These are phyloP conservation scores for Hyphodiscus hymeniophilus DNA, from an alignment of 495 filamentous ascomycete species.

Conservation along the genomic window DNA sequence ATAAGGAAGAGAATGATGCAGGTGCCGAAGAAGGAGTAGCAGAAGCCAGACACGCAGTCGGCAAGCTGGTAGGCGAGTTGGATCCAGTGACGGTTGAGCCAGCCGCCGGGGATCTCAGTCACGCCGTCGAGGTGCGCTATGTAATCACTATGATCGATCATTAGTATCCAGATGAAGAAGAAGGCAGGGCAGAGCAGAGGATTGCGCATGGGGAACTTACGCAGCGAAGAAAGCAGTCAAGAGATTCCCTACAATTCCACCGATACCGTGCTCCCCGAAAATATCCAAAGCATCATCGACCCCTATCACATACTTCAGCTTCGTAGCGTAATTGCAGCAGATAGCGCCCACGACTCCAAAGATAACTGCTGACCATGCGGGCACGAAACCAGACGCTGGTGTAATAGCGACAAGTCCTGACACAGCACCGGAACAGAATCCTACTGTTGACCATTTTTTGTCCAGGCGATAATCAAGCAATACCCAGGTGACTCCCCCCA, in stretches of 20 bases:
- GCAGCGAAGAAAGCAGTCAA: conserved; percentile 87
- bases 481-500: conserved; percentile 92
- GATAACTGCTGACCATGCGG: conserved; percentile 82
- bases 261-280: conserved; percentile 84
- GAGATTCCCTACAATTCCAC: conserved; percentile 83
- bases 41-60: conserved; percentile 72
- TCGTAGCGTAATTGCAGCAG: conserved; percentile 90
- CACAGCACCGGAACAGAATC: conserved; percentile 90
- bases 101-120: conserved; percentile 65
- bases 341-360: conserved; percentile 77
- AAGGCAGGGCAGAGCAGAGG: not conserved
- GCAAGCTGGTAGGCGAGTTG: conserved; percentile 85
- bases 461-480: conserved; percentile 92
- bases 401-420: conserved; percentile 90
- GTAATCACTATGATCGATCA: conserved; percentile 26
- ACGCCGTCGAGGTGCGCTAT: conserved; percentile 57
- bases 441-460: conserved; percentile 91
- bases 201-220: conserved; percentile 20
- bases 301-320: conserved; percentile 80
- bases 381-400: conserved; percentile 79
- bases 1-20: conserved; percentile 81
- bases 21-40: conserved; percentile 81
- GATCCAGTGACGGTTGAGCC: conserved; percentile 84
- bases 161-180: too few species aligned
- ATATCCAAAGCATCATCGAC: conserved; percentile 92